Evolutionary conservation across 768 basidiomycete genomes (phyloP), one percentile per base, ranked within the genome.

Genomic region (Lentinula sp.): DNA sequence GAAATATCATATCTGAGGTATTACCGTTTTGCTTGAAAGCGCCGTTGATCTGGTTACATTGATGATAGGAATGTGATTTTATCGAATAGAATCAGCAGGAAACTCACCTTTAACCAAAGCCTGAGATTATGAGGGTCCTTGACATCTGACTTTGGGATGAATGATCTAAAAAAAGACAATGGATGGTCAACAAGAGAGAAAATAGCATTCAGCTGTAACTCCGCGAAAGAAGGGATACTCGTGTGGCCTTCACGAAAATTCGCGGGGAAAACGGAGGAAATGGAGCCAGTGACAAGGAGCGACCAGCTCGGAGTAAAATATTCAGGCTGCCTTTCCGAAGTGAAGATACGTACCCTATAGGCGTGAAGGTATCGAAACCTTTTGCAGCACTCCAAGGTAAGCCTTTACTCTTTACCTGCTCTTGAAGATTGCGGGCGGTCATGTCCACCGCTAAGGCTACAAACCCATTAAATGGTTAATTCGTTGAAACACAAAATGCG

Each of bases 381-480:
- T 99, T 98, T 2, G 88, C 92, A 10, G 95, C 82, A n/a, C 88
- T 86, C 97, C 97, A 99, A 1, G 97, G 97, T n/a, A 98, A 80
- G 9, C 97, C 93, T 54, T 86, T 87, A 68, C 89, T 91, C 77
- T 96, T 96, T 53, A 92, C 92, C 52, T 85, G 86, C 59, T 97
- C 91, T 72, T 99, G 97, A 69, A 98, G 75, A 75, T 98, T 98
- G 13, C 97, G 84, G 6, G 89, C 97, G 1, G 97, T 98, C 88
- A 98, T 91, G 70, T 98, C 96, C 58, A 98, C 89, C 3, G 93
- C 93, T 63, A 98, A 77, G 52, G 94, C 95, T 97, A 39, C 43
- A 8, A 5, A 16, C 15, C 15, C n/a, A 7, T 23, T 2, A 46
- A 2, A 46, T 46, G 45, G 13, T 46, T 34, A 9, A 6, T 11